Evolutionary conservation across 2,329 filamentous ascomycete genomes (phyloP), one percentile per base, ranked within the genome.

Genomic region (Penicillium occitanis): DNA sequence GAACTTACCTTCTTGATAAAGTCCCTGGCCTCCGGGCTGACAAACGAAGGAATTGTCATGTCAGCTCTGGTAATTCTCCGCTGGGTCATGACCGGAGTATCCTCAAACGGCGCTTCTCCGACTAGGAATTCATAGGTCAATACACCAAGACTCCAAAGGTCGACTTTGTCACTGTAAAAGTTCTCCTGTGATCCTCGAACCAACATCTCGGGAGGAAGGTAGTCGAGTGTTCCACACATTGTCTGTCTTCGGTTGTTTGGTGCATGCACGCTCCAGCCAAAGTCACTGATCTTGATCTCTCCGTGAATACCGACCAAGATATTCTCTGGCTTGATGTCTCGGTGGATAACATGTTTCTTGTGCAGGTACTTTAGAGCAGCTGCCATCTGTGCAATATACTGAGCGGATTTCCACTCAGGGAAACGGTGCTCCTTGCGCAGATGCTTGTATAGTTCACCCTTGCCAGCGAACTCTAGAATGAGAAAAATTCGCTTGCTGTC

Each of bases 231-330:
- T 69, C 95, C 95, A 78, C 95, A 99, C 88, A 98, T 93, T 65
- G 95, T 99, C 75, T 93, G 90, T 68, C 95, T 86, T 71, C 95
- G 85, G 81, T 94, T 96, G 79, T 96, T 97, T 33, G 95, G 95
- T 5, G 95, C 95, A 79, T 99, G 95, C 3, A 98, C 95, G 76
- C 91, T 96, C 95, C 95, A 99, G 60, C 95, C 94, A 75, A 98
- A 99, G 79, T 99, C 95, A 4, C 92, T 96, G 74, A 99, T 93
- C 80, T 99, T 99, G 82, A 99, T 93, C 83, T 99, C 95, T 70
- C 93, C 95, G 76, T 98, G 94, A 67, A 98, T 93, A 14, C 94
- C 94, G 35, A 98, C 90, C 25, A 98, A 86, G 70, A 98, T 98
- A 74, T 98, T 98, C 80, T 98, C 93, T 2, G 93, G 93, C 83